Evolutionary conservation across 345 rosid species (phyloP).

Genomic region (Adansonia digitata): DNA sequence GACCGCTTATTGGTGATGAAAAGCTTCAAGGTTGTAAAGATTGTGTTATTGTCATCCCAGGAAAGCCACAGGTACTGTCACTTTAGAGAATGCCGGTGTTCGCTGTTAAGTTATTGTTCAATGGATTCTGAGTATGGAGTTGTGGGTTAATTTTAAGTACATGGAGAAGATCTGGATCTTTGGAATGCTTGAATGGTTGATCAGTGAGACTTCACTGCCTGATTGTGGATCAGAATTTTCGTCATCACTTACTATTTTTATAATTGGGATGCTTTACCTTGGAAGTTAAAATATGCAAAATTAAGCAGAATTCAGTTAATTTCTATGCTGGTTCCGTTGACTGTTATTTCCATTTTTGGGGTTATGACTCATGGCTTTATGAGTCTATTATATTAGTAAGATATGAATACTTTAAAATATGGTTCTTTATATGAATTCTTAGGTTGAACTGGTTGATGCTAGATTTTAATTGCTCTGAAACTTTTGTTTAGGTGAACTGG

Average conservation of each 20-base stretch:
- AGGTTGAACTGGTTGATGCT: neutral
- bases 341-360: neutral
- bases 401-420: neutral
- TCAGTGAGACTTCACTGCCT: conserved; percentile 17
- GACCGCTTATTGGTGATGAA: conserved; percentile 96
- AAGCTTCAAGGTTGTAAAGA: conserved; percentile 88
- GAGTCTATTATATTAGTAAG: neutral
- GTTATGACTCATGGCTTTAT: neutral
- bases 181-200: conserved; percentile 23
- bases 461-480: neutral
- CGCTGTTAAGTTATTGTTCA: neutral
- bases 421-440: neutral
- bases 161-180: conserved; percentile 58
- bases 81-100: conserved; percentile 18
- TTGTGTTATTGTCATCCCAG: conserved; percentile 78
- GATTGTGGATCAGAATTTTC: conserved; percentile 23
- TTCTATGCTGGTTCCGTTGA: conserved; percentile 4
- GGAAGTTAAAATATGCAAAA: conserved; percentile 6
- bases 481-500: neutral
- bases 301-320: conserved; percentile 12
- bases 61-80: conserved; percentile 87
- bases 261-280: neutral
- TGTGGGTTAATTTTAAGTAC: conserved; percentile 6
- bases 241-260: conserved; percentile 17
- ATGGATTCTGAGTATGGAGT: conserved; percentile 12